Percentiles rank a stretch among this genome's conserved stretches.
These are phyloP conservation scores for Spencermartinsiella europaea DNA, from an alignment of 805 yeast species.

Conservation along the genomic window DNA sequence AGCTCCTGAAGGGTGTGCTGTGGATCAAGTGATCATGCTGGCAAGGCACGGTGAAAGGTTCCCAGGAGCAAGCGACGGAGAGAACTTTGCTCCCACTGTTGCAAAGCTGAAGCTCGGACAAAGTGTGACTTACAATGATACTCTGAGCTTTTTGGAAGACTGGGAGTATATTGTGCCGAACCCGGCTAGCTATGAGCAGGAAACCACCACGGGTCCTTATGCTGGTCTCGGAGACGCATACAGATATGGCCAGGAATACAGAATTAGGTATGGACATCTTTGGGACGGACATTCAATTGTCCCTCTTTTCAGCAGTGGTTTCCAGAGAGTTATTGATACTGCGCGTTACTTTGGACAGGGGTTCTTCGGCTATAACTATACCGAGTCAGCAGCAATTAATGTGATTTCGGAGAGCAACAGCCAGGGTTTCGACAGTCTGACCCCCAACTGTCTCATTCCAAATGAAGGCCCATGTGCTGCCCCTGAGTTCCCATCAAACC, in stretches of 20 bases:
- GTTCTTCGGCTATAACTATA: slow-evolving; percentile 45
- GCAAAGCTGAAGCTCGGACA: slow-evolving; percentile 11
- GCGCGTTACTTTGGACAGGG: slow-evolving; percentile 56
- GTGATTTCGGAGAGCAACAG: slow-evolving; percentile 43
- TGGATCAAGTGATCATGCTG: slow-evolving; percentile 50
- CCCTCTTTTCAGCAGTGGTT: slow-evolving; percentile 52
- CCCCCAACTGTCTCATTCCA: slow-evolving; percentile 37
- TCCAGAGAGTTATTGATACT: slow-evolving; percentile 51
- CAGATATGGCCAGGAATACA: slow-evolving; percentile 45
- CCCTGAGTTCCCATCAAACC: slow-evolving; percentile 24
- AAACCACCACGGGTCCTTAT: slow-evolving; percentile 47
- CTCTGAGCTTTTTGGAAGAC: slow-evolving; percentile 42
- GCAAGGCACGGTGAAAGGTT: slow-evolving; percentile 59
- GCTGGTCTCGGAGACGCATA: slow-evolving; percentile 49
- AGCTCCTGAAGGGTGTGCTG: slow-evolving; percentile 45
- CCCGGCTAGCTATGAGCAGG: slow-evolving; percentile 43
- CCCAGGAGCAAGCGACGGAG: slow-evolving; percentile 31
- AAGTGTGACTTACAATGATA: slow-evolving; percentile 30
- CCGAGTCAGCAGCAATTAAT: slow-evolving; percentile 34
- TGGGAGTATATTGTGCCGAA: slow-evolving; percentile 42
- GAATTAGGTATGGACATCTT: slow-evolving; percentile 46
- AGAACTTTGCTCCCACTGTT: slow-evolving; percentile 12
- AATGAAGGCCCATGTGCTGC: neutral
- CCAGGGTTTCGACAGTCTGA: slow-evolving; percentile 56
- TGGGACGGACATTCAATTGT: slow-evolving; percentile 35